phyloP scores from a whole-genome alignment of 2,329 filamentous ascomycete genomes.

The Colletotrichum trifolii region DNA sequence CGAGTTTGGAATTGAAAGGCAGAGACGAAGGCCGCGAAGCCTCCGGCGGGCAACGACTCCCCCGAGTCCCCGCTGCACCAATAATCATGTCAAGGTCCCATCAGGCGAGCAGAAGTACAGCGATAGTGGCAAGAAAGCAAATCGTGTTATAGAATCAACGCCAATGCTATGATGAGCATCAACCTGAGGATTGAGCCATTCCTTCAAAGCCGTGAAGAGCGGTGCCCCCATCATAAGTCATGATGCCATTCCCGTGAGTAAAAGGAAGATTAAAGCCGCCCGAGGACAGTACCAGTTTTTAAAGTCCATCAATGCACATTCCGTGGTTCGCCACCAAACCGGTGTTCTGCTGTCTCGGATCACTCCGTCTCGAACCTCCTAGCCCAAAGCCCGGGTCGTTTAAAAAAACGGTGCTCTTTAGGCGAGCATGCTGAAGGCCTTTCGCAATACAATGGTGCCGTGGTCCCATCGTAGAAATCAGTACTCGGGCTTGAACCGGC shows the following conservation, averaged over 20 bases:
- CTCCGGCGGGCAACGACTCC: too few species aligned
- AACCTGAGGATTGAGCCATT: slow-evolving; percentile 23
- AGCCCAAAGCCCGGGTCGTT: not conserved
- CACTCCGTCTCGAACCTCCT: not conserved
- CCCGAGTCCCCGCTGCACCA: too few species aligned
- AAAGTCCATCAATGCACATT: slow-evolving; percentile 11
- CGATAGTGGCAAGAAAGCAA: not conserved
- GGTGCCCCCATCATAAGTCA: slow-evolving; percentile 28
- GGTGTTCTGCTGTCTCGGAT: not conserved
- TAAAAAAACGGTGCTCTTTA: not conserved
- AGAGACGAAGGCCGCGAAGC: too few species aligned
- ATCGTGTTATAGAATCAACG: slow-evolving; percentile 22
- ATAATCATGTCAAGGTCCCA: too few species aligned
- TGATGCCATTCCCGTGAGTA: slow-evolving; percentile 16
- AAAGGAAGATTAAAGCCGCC: slow-evolving; percentile 7
- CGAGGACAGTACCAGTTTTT: slow-evolving; percentile 13
- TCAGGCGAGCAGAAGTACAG: not conserved
- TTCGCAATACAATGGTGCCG: slow-evolving; percentile 18
- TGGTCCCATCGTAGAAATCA: slow-evolving; percentile 17
- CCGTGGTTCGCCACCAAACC: not conserved
- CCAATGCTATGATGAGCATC: slow-evolving; percentile 36
- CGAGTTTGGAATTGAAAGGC: too few species aligned
- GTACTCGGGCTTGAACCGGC: slow-evolving; percentile 19
- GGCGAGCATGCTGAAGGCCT: not conserved
- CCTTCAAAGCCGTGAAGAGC: slow-evolving; percentile 26